Evolutionary conservation across 2,329 filamentous ascomycete species (phyloP).

Genomic region (Nothophoma quercina): DNA sequence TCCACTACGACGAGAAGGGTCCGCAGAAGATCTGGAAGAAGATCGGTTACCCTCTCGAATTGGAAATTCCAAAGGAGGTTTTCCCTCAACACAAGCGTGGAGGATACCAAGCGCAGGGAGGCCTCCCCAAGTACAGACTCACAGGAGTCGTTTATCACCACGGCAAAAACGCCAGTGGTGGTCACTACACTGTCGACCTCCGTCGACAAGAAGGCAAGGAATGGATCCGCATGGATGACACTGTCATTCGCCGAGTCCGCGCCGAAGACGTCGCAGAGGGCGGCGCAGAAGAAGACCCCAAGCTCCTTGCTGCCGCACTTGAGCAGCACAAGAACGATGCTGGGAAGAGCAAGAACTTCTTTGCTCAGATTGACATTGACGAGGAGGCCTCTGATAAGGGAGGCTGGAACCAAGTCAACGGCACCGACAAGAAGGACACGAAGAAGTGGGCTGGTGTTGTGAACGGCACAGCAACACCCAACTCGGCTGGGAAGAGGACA

Average conservation of each 20-base stretch:
- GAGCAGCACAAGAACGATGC: slow-evolving; percentile 70
- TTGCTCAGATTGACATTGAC: slow-evolving; percentile 67
- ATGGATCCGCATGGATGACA: slow-evolving; percentile 97
- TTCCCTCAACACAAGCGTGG: slow-evolving; percentile 79
- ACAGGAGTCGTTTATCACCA: slow-evolving; percentile 96
- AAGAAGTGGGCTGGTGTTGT: slow-evolving; percentile 72
- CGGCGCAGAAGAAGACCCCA: slow-evolving; percentile 80
- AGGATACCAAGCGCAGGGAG: slow-evolving; percentile 69
- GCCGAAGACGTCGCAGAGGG: slow-evolving; percentile 89
- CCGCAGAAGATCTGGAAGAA: slow-evolving; percentile 99
- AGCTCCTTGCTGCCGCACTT: slow-evolving; percentile 69
- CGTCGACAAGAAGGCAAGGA: slow-evolving; percentile 92
- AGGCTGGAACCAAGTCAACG: slow-evolving; percentile 88
- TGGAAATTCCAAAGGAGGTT: slow-evolving; percentile 91
- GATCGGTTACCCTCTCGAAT: slow-evolving; percentile 90
- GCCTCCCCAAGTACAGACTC: slow-evolving; percentile 82
- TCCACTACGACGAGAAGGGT: slow-evolving; percentile 90
- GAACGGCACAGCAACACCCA: slow-evolving; percentile 69
- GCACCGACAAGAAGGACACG: slow-evolving; percentile 61
- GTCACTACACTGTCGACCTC: slow-evolving; percentile 98
- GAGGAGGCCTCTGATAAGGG: slow-evolving; percentile 71
- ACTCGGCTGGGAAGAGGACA: slow-evolving; percentile 59
- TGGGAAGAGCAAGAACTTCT: slow-evolving; percentile 71
- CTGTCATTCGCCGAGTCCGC: slow-evolving; percentile 81
- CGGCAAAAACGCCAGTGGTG: slow-evolving; percentile 93